Conservation (phyloP, 257 asterid genomes). For the Penstemon davidsonii region DNA sequence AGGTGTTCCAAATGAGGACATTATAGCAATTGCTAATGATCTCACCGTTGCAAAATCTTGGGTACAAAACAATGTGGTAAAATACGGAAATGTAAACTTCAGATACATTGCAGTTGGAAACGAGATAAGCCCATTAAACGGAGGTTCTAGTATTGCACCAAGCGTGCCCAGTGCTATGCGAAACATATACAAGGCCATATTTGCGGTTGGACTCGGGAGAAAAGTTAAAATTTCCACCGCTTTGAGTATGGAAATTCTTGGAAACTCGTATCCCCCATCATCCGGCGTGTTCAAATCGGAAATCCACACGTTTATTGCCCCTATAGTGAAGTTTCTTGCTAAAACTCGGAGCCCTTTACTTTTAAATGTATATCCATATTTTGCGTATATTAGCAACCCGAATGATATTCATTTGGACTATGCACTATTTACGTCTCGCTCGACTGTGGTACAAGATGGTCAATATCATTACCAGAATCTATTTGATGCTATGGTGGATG, state of each 20-base stretch:
- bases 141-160: constrained; percentile 13
- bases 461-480: constrained; percentile 35
- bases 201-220: background rate
- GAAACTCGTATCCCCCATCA: constrained; percentile 45
- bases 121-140: constrained; percentile 31
- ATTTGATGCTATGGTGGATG: constrained; percentile 52
- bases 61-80: constrained; percentile 32
- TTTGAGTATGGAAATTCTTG: constrained; percentile 29
- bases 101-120: constrained; percentile 43
- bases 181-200: constrained; percentile 31
- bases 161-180: constrained; percentile 35
- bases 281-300: constrained; percentile 23
- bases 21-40: constrained; percentile 24
- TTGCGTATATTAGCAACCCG: constrained; percentile 7
- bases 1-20: constrained; percentile 35
- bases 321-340: constrained; percentile 30
- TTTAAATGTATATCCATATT: constrained; percentile 35
- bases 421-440: constrained; percentile 20
- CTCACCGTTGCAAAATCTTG: constrained; percentile 33
- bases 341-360: constrained; percentile 22
- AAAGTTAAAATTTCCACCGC: constrained; percentile 35
- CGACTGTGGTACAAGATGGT: background rate
- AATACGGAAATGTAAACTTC: constrained; percentile 16
- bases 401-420: constrained; percentile 20
- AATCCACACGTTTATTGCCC: background rate